A percentile compares a stretch with the other conserved stretches of the same genome.
Evolutionary conservation across 805 yeast genomes (phyloP).

Genomic region (Crinitomyces ghanaensis): DNA sequence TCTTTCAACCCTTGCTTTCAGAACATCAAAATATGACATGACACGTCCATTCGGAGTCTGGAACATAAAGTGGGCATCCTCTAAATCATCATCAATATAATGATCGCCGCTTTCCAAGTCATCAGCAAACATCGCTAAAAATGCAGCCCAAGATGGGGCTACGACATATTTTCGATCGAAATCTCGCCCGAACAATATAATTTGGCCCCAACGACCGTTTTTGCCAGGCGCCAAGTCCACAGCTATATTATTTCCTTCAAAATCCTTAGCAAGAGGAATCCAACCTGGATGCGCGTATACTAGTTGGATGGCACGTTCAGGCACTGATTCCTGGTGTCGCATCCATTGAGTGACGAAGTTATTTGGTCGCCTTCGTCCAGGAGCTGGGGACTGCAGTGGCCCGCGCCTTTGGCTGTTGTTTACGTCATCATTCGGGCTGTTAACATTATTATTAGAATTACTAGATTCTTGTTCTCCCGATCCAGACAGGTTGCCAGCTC

Average conservation of each 20-base stretch:
- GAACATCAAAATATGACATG: constrained; percentile 50
- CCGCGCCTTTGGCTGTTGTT: constrained; percentile 15
- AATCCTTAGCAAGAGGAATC: constrained; percentile 86
- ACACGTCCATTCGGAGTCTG: constrained; percentile 65
- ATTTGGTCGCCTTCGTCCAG: constrained; percentile 5
- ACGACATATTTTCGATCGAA: constrained; percentile 81
- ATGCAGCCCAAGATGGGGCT: constrained; percentile 84
- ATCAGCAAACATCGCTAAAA: constrained; percentile 68
- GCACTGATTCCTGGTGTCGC: constrained; percentile 55
- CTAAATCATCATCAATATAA: constrained; percentile 52
- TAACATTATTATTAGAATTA: constrained; percentile 1
- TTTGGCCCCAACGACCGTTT: constrained; percentile 77
- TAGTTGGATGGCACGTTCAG: constrained; percentile 60
- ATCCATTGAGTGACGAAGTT: constrained; percentile 17
- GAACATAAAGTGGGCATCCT: constrained; percentile 40
- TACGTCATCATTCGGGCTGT: constrained; percentile 1
- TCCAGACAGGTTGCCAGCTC: no score
- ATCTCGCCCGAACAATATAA: constrained; percentile 87
- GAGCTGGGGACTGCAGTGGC: constrained; percentile 3
- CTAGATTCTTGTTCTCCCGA: no score
- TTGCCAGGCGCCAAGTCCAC: constrained; percentile 79
- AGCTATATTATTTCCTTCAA: constrained; percentile 84
- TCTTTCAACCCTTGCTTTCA: constrained; percentile 34
- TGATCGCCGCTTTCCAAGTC: constrained; percentile 81
- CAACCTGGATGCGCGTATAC: constrained; percentile 83